Base-by-base conservation (phyloP, 148 eudicot species). In the Camellia granthamiana region DNA sequence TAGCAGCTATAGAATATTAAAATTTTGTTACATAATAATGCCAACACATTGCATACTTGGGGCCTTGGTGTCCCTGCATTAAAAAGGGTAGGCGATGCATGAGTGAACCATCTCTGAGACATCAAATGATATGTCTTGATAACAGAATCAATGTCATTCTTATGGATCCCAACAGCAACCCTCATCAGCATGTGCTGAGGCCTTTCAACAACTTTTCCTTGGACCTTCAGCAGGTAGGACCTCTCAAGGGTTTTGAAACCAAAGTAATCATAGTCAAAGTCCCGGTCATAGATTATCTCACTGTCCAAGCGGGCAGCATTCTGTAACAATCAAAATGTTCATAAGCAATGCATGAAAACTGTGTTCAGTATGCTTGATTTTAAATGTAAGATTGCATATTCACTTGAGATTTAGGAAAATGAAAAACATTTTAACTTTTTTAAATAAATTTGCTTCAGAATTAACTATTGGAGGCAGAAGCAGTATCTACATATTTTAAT, bases 151-250 rank as follows among this genome's bases (percentile, higher is more conserved):
- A 95, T 88, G 73, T 95, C 97, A 58, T 93, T 90, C 81, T 93
- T 93, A 81, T 95, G 97, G 72, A 95, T 95, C 21, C 98, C 98
- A 77, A 95, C 97, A 71, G 97, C 78, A 78, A 95, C 98, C 72
- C 98, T 87, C 98, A 95, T 95, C 80, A 95, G 38, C 97, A 95
- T 95, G 76, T 95, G 98, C 41, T 95, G 98, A 7, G 98, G 98
- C 80, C 98, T 90, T 79, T 95, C 98, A n/a, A 93, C 97, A 63
- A 93, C 94, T 44, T 86, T 93, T 19, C 96, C 94, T 70, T 88
- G 77, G 15, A 90, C 80, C 86, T 91, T 95, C 69, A 95, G 67
- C 59, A 95, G 90, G 72, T 95, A 95, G 49, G 98, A 95, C 74
- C 97, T 93, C 88, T 93, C 98, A 62, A 95, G 91, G 79, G 98